phyloP scores from a whole-genome alignment of 768 basidiomycete species.

The Mycena crocata region DNA sequence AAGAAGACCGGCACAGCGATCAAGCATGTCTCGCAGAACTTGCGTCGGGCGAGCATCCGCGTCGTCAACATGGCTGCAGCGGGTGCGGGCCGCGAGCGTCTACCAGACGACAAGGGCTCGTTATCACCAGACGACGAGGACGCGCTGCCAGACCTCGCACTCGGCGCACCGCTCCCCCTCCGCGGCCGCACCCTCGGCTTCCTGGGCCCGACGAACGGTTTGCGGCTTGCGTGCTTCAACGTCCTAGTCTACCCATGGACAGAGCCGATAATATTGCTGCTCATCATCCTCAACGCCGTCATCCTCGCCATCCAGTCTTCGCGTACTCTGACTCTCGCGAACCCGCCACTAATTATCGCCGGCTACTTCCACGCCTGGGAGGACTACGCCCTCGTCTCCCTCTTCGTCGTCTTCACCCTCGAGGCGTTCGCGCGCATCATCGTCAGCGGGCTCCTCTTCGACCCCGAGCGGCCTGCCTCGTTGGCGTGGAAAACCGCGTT shows the following conservation, averaged over 20 bases:
- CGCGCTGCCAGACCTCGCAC: slow-evolving; percentile 56
- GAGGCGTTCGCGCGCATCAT: too few relatives aligned
- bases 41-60: slow-evolving; percentile 76
- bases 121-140: slow-evolving; percentile 55
- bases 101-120: slow-evolving; percentile 56
- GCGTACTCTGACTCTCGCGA: slow-evolving; percentile 62
- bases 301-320: slow-evolving; percentile 86
- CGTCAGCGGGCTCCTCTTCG: too few relatives aligned
- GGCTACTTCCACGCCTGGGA: too few relatives aligned
- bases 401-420: too few relatives aligned
- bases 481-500: too few relatives aligned
- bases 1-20: slow-evolving; percentile 71
- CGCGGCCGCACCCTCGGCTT: slow-evolving; percentile 85
- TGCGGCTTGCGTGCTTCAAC: slow-evolving; percentile 73
- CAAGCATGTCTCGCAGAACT: slow-evolving; percentile 64
- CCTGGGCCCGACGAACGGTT: slow-evolving; percentile 73
- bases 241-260: slow-evolving; percentile 86
- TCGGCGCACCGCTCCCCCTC: slow-evolving; percentile 63
- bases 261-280: slow-evolving; percentile 83
- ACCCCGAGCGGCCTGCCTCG: too few relatives aligned
- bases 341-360: too few relatives aligned
- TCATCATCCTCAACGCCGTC: slow-evolving; percentile 88
- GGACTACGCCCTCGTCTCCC: too few relatives aligned
- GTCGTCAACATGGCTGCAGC: slow-evolving; percentile 82
- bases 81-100: slow-evolving; percentile 67